Evolutionary conservation across 2,329 filamentous ascomycete species (phyloP), one percentile per base, ranked within the genome.

Genomic region (Calonectria naviculata): DNA sequence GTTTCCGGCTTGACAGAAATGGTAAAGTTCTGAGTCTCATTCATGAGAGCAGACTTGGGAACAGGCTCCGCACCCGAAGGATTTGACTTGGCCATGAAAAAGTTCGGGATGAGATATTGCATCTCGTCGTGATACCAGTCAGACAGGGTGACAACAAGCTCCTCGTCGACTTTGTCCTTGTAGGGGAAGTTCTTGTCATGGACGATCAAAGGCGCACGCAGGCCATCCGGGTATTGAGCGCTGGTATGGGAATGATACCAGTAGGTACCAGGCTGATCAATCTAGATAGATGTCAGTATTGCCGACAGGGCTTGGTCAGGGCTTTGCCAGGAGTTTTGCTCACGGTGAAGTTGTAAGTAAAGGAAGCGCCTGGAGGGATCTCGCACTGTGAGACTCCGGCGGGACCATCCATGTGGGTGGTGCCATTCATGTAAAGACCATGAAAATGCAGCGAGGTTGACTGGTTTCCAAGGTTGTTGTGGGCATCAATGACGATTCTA

Each of bases 181-280:
- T 90, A 92, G 0, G 91, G 91, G n/a, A 85, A 84, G 0, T 89
- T 79, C 1, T 87, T 87, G 77, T 94, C 92, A 61, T 93, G 89
- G 24, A 94, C 85, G 65, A 94, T 88, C 36, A 94, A 81, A 1
- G 92, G 87, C 0, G 88, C 91, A 26, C 92, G 87, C 7, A 93
- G 84, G 13, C 93, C 93, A 79, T 94, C 93, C 2, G 92, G 92
- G 73, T 94, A 94, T 79, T 93, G 92, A 28, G 88, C 91, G 72
- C 87, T 86, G 26, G 87, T 87, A 78, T 94, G 93, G 5, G 91
- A 93, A 80, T 94, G 93, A 75, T 95, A 95, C 93, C 93, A 95
- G 81, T 94, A 95, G 1, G 93, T 94, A 31, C 93, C 93, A 0
- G 91, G 87, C 83, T 94, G 92, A 60, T 90, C 79, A 66, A 88